Conservation (phyloP, 2,329 filamentous ascomycete species). For the Fusarium hostae region DNA sequence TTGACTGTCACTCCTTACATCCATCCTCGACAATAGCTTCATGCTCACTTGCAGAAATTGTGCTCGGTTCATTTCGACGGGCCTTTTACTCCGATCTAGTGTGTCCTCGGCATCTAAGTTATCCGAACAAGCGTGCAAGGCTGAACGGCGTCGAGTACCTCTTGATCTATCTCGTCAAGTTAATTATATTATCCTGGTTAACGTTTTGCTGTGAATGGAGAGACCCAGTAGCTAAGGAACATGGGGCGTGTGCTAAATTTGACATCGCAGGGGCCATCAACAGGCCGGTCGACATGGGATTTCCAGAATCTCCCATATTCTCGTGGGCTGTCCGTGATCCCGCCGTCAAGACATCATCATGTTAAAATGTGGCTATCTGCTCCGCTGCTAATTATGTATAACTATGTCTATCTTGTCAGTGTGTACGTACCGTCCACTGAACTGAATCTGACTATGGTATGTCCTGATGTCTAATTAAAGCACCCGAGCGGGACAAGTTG, state of each 20-base stretch:
- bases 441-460: conserved; percentile 3
- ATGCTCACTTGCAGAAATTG: not conserved
- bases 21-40: conserved; percentile 7
- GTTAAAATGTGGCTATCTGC: not conserved
- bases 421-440: not conserved
- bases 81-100: conserved; percentile 25
- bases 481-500: not conserved
- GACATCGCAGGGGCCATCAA: conserved; percentile 37
- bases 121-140: conserved; percentile 11
- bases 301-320: conserved; percentile 20
- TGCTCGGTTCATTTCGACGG: not conserved
- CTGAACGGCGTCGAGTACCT: conserved; percentile 19
- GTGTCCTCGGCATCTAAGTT: not conserved
- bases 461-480: conserved; percentile 19
- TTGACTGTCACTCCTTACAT: not conserved
- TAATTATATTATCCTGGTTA: conserved; percentile 30
- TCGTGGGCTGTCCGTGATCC: conserved; percentile 16
- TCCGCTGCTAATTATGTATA: not conserved
- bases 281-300: conserved; percentile 31
- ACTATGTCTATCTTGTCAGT: not conserved
- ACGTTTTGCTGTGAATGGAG: conserved; percentile 28
- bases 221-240: conserved; percentile 23
- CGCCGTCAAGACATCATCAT: conserved; percentile 5
- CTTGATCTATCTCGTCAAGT: conserved; percentile 4
- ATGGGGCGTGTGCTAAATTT: conserved; percentile 42